phyloP scores from a whole-genome alignment of 176 grass and related monocot genomes.

The Elaeis guineensis region DNA sequence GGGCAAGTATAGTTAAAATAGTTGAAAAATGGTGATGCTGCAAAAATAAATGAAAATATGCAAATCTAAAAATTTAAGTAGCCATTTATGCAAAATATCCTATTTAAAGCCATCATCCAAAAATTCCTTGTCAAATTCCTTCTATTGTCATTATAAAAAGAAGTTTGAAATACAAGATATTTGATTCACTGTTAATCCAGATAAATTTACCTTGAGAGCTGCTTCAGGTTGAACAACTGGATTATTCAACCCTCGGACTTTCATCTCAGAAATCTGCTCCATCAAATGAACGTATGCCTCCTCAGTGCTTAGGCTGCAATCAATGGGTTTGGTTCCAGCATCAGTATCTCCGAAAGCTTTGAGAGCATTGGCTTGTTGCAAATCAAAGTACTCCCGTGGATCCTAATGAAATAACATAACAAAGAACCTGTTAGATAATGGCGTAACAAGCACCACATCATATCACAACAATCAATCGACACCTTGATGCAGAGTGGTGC shows the following conservation, averaged over 20 bases:
- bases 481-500: slow-evolving; percentile 94
- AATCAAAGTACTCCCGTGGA: slow-evolving; percentile 95
- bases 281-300: slow-evolving; percentile 56
- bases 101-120: too few species aligned
- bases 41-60: too few species aligned
- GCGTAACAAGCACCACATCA: neutral
- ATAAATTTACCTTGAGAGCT: slow-evolving; percentile 65
- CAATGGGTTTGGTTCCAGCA: slow-evolving; percentile 41
- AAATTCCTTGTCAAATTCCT: too few species aligned
- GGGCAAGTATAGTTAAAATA: too few species aligned
- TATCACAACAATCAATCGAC: neutral
- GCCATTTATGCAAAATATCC: too few species aligned
- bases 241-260: slow-evolving; percentile 44
- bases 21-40: too few species aligned
- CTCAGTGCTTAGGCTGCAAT: slow-evolving; percentile 51
- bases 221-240: slow-evolving; percentile 58
- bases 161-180: neutral
- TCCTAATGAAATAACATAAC: slow-evolving; percentile 45
- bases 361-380: slow-evolving; percentile 92
- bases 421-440: slow-evolving; percentile 14
- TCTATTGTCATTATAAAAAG: neutral
- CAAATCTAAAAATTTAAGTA: too few species aligned
- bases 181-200: neutral
- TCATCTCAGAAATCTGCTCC: slow-evolving; percentile 62
- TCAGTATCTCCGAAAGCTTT: slow-evolving; percentile 52